phyloP scores from a whole-genome alignment of 1,284 basidiomycete species.

The Chiua sp. region DNA sequence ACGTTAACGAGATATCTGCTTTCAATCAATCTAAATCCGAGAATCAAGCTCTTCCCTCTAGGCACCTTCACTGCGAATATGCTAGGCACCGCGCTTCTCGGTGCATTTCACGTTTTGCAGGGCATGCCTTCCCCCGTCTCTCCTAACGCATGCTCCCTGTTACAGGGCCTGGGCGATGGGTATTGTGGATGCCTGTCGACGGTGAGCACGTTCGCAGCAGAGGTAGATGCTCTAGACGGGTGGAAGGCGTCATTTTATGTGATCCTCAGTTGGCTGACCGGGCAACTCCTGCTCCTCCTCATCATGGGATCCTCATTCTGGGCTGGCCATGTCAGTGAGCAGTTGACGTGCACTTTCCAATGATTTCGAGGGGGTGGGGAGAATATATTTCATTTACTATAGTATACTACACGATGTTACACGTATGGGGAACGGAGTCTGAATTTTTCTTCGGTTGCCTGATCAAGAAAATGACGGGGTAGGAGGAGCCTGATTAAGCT shows the following conservation, averaged over 20 bases:
- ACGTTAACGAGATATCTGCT: conserved; percentile 86
- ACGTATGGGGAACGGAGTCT: conserved; percentile 32
- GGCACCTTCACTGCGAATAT: conserved; percentile 91
- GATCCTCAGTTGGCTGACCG: conserved; percentile 67
- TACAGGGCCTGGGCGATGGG: conserved; percentile 87
- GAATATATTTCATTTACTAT: background rate
- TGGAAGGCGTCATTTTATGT: conserved; percentile 73
- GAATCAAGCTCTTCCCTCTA: conserved; percentile 69
- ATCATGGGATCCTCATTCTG: conserved; percentile 78
- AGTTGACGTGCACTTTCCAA: conserved; percentile 44
- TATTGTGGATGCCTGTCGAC: conserved; percentile 97
- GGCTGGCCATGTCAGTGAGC: conserved; percentile 51
- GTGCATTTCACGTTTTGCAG: conserved; percentile 74
- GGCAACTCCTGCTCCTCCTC: conserved; percentile 77
- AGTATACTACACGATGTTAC: too few relatives aligned
- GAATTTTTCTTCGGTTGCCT: conserved; percentile 32
- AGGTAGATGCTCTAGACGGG: conserved; percentile 66
- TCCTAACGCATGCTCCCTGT: conserved; percentile 64
- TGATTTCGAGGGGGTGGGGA: conserved; percentile 6
- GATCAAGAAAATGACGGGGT: conserved; percentile 27
- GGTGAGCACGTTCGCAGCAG: conserved; percentile 91
- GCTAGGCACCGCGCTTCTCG: conserved; percentile 80
- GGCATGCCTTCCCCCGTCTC: conserved; percentile 52
- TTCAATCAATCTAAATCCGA: conserved; percentile 74
- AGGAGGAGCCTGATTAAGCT: conserved; percentile 27